A percentile compares a stretch with the other conserved stretches of the same genome.
phyloP scores from a whole-genome alignment of 1,139 yeast genomes.

The Sugiyamaella paludigena region DNA sequence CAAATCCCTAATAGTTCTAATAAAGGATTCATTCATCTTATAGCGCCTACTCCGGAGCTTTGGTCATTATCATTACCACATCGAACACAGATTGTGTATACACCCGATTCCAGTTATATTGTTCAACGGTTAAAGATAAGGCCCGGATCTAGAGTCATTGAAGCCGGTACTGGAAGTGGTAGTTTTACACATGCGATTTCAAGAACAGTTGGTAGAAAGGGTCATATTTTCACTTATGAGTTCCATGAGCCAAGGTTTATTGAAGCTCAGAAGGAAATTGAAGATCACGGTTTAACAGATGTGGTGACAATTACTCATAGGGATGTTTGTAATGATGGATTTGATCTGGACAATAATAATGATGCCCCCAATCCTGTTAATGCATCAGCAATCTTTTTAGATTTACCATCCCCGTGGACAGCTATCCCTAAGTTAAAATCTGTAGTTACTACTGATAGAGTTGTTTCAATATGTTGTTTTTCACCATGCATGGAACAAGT shows the following conservation, averaged over 20 bases:
- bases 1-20: conserved; percentile 81
- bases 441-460: conserved; percentile 55
- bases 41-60: conserved; percentile 91
- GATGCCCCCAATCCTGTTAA: conserved; percentile 37
- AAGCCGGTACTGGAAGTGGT: conserved; percentile 98
- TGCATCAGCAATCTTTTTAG: conserved; percentile 79
- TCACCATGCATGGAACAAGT: conserved; percentile 99
- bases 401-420: conserved; percentile 95
- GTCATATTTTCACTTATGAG: conserved; percentile 78
- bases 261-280: conserved; percentile 78
- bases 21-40: conserved; percentile 80
- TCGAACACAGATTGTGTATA: conserved; percentile 94
- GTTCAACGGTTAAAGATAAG: conserved; percentile 73
- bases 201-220: conserved; percentile 63
- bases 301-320: conserved; percentile 71
- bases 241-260: conserved; percentile 81
- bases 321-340: conserved; percentile 90
- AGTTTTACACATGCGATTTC: conserved; percentile 93
- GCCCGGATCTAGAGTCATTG: conserved; percentile 78
- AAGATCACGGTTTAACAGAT: conserved; percentile 59
- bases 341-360: conserved; percentile 48
- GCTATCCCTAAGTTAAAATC: conserved; percentile 74
- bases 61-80: conserved; percentile 97
- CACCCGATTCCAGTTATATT: conserved; percentile 91
- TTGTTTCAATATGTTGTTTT: conserved; percentile 82